These are phyloP conservation scores for Arabidopsis lyrata DNA, from an alignment of 441 rosid species.

Conservation along the genomic window DNA sequence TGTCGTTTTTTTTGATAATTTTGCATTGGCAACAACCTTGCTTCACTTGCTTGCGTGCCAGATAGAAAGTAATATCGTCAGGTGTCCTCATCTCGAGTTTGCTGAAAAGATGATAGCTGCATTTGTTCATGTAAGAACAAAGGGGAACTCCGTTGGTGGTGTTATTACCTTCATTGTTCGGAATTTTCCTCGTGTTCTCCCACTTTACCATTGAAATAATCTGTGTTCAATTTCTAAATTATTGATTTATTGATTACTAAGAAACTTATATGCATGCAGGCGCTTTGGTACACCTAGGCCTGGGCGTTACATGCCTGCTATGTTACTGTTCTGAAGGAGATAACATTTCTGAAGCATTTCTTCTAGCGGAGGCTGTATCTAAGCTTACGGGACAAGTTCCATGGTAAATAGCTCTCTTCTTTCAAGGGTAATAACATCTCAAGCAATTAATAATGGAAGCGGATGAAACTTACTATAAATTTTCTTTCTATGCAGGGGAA, in stretches of 20 bases:
- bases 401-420: conserved; percentile 51
- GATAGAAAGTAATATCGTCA: too few species aligned
- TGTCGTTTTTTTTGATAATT: too few species aligned
- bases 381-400: conserved; percentile 56
- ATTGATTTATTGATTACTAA: neutral
- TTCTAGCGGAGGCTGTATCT: conserved; percentile 76
- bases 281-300: conserved; percentile 44
- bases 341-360: conserved; percentile 80
- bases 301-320: conserved; percentile 80
- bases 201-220: neutral
- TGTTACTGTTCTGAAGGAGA: conserved; percentile 98
- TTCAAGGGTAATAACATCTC: neutral
- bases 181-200: neutral
- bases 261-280: neutral
- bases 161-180: neutral
- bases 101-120: neutral
- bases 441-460: conserved; percentile 1
- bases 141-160: neutral
- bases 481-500: conserved; percentile 52
- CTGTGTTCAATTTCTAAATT: neutral
- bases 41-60: too few species aligned
- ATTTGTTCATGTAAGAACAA: neutral
- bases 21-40: too few species aligned
- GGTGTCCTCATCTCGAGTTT: neutral
- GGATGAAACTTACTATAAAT: neutral